A percentile compares a stretch with the other conserved stretches of the same genome.
Evolutionary conservation across 163 green algal species (phyloP).

Genomic region (Coccomyxa subellipsoidea): DNA sequence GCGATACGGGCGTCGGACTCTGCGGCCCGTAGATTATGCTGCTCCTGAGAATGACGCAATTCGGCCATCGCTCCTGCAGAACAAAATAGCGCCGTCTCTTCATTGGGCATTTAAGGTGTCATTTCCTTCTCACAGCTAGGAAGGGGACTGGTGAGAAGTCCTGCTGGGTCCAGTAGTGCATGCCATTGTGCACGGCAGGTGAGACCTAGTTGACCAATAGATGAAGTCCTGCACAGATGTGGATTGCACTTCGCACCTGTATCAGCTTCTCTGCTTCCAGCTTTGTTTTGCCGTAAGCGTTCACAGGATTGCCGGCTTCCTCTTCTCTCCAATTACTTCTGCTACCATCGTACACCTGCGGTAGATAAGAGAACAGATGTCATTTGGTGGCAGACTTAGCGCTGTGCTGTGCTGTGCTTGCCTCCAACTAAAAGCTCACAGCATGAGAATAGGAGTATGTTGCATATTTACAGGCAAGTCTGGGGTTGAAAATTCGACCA

Average conservation of each 20-base stretch:
- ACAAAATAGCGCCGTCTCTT: neutral
- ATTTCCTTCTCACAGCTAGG: neutral
- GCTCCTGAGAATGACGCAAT: constrained; percentile 66
- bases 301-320: constrained; percentile 31
- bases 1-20: constrained; percentile 47
- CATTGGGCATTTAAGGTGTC: neutral
- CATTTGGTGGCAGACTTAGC: neutral
- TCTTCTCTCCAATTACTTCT: constrained; percentile 29
- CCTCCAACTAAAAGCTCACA: neutral
- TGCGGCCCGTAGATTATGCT: constrained; percentile 76
- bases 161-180: neutral
- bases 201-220: neutral
- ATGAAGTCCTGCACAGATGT: neutral
- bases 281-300: constrained; percentile 51
- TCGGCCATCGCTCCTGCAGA: constrained; percentile 28
- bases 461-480: no score
- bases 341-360: constrained; percentile 51
- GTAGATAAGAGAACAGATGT: neutral
- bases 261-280: constrained; percentile 41
- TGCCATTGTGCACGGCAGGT: neutral
- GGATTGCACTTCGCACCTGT: constrained; percentile 13
- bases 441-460: neutral
- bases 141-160: neutral
- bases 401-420: neutral
- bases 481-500: neutral